Conservation (phyloP, 2,329 filamentous ascomycete genomes). For the Claviceps purpurea region DNA sequence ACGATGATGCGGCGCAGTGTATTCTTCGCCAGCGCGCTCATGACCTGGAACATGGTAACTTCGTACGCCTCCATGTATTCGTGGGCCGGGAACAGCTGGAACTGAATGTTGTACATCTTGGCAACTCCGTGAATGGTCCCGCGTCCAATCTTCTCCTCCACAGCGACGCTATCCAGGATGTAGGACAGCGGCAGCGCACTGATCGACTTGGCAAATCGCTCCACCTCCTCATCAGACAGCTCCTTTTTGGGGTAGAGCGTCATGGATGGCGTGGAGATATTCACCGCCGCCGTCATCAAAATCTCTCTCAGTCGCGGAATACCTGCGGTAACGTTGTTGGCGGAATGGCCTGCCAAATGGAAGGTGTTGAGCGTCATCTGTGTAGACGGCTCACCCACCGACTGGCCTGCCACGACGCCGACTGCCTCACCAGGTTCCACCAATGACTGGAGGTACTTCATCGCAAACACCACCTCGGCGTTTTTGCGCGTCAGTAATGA, state of each 20-base stretch:
- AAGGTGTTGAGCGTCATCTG: conserved; percentile 99
- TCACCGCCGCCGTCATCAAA: conserved; percentile 86
- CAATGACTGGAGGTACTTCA: conserved; percentile 85
- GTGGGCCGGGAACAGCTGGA: conserved; percentile 70
- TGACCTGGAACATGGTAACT: conserved; percentile 65
- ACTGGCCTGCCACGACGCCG: conserved; percentile 92
- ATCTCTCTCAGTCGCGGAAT: conserved; percentile 96
- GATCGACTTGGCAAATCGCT: conserved; percentile 83
- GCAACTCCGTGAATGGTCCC: conserved; percentile 56
- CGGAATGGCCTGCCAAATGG: conserved; percentile 95
- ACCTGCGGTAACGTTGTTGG: conserved; percentile 97
- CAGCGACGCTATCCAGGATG: conserved; percentile 66
- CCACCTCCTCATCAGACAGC: conserved; percentile 52
- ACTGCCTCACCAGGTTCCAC: conserved; percentile 94
- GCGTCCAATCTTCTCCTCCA: conserved; percentile 66
- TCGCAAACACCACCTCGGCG: conserved; percentile 72
- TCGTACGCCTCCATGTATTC: conserved; percentile 83
- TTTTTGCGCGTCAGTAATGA: conserved; percentile 50
- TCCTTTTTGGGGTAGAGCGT: conserved; percentile 66
- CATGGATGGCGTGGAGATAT: conserved; percentile 86
- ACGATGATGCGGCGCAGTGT: conserved; percentile 61
- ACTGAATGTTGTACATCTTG: conserved; percentile 70
- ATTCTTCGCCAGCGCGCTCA: conserved; percentile 65
- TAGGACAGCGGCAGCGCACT: conserved; percentile 74
- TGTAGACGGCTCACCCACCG: conserved; percentile 90